phyloP scores from a whole-genome alignment of 1,284 basidiomycete species.

The Apiotrichum mycotoxinovorans region DNA sequence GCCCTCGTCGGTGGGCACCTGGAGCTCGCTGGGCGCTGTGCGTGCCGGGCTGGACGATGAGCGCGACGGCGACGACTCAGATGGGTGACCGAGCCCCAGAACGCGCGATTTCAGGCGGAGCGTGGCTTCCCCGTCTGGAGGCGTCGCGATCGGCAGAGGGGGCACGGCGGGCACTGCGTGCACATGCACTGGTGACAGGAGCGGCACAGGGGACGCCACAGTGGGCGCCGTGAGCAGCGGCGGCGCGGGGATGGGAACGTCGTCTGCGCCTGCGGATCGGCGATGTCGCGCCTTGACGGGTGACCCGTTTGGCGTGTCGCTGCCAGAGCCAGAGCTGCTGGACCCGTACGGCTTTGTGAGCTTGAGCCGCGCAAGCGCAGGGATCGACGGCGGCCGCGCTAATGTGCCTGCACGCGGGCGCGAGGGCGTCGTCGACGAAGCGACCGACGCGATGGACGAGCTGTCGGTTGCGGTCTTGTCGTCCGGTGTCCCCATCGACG shows the following conservation, averaged over 20 bases:
- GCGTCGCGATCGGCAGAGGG: not conserved
- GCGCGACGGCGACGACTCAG: constrained; percentile 13
- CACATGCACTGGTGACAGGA: not conserved
- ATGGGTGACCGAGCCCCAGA: constrained; percentile 15
- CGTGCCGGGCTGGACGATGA: constrained; percentile 9
- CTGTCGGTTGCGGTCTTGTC: not conserved
- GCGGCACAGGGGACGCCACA: not conserved
- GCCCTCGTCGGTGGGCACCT: constrained; percentile 1
- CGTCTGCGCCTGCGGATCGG: not conserved
- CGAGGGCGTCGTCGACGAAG: not conserved
- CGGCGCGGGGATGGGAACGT: not conserved
- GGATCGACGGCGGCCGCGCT: constrained; percentile 12
- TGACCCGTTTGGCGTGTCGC: constrained; percentile 7
- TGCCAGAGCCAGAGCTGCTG: constrained; percentile 2
- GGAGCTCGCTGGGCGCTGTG: not conserved
- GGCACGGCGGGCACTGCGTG: not conserved
- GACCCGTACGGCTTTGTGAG: constrained; percentile 6
- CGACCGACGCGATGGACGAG: not conserved
- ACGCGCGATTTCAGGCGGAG: constrained; percentile 18
- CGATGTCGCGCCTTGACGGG: constrained; percentile 4
- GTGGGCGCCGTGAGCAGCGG: not conserved
- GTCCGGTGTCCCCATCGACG: constrained; percentile 4
- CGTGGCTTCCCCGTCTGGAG: constrained; percentile 10
- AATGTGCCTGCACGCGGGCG: not conserved
- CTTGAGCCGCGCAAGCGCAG: constrained; percentile 14